Evolutionary conservation across 2,329 filamentous ascomycete genomes (phyloP).

Genomic region (Xenoacremonium recifei): DNA sequence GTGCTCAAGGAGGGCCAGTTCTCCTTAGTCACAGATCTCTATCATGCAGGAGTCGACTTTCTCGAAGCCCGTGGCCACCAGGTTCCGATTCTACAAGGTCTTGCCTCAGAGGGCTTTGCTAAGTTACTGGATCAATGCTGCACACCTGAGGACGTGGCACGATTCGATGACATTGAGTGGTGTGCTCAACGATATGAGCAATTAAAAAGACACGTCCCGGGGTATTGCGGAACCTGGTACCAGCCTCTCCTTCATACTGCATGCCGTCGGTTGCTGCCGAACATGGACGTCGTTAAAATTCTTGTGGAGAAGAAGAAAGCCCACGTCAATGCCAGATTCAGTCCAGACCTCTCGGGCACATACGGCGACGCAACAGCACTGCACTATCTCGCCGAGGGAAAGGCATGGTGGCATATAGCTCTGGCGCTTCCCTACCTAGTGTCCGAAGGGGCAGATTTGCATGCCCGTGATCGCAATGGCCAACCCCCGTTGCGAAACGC

Average conservation of each 20-base stretch:
- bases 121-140: constrained; percentile 13
- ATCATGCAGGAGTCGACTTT: constrained; percentile 12
- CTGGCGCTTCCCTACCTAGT: constrained; percentile 17
- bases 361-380: constrained; percentile 6
- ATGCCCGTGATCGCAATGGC: constrained; percentile 4
- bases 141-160: constrained; percentile 5
- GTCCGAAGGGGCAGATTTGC: constrained; percentile 14
- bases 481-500: constrained; percentile 11
- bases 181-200: not conserved
- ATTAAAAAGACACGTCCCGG: too few relatives aligned
- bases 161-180: constrained; percentile 5
- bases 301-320: constrained; percentile 15
- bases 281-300: constrained; percentile 14
- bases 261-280: constrained; percentile 10
- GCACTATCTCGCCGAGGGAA: constrained; percentile 7
- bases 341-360: too few relatives aligned
- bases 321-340: constrained; percentile 6
- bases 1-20: constrained; percentile 9
- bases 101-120: constrained; percentile 10
- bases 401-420: constrained; percentile 15
- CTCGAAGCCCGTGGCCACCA: not conserved
- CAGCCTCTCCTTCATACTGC: constrained; percentile 6
- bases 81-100: constrained; percentile 3
- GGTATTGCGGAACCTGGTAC: not conserved
- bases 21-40: constrained; percentile 7